Base-by-base conservation (phyloP, 257 asterid genomes). In the Ajuga chamaepitys region DNA sequence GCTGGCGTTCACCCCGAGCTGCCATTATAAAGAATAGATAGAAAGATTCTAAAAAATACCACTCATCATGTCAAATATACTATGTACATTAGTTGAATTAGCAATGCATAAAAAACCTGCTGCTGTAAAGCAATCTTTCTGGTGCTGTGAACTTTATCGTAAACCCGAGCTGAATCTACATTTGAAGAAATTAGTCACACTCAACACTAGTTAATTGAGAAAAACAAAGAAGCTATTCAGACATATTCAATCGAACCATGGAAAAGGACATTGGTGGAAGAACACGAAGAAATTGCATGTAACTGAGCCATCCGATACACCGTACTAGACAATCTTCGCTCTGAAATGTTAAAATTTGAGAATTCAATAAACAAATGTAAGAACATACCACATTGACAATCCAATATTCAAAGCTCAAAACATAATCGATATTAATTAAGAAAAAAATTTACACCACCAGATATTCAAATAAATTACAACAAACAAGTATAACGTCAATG, bases 1-100 rank as follows among this genome's bases (percentile, higher is more conserved):
- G 38, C 86, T 77, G 34, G 81, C 70, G 70, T 75, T 83, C 56
- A 72, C 70, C 51, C 91, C 88, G 46, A 86, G 54, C 93, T 87
- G 85, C 58, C 76, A 78, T 35, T 59, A 72, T 6, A 57, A 70
- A 41, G 51, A 11, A 14, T 17, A 14, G 18, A n/a, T n/a, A n/a
- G 5, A 16, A 21, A 63, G 26, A 17, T 5, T 10, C 7, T 22
- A 14, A 62, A 38, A 13, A 59, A 46, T 25, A 34, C 35, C 40
- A 30, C 63, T 52, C 26, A 32, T 51, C 20, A 11, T 41, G 44
- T 14, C 17, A 59, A 13, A 41, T 25, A 4, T 5, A 53, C 53
- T 62, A 52, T 17, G 59, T 13, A 28, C 11, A 51, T 22, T 35
- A 24, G 47, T 7, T 18, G 44, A 54, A 42, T n/a, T 14, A 9